Base-by-base conservation (phyloP, 352 stramenopile species). In the Phytopythium chamaehyphon region DNA sequence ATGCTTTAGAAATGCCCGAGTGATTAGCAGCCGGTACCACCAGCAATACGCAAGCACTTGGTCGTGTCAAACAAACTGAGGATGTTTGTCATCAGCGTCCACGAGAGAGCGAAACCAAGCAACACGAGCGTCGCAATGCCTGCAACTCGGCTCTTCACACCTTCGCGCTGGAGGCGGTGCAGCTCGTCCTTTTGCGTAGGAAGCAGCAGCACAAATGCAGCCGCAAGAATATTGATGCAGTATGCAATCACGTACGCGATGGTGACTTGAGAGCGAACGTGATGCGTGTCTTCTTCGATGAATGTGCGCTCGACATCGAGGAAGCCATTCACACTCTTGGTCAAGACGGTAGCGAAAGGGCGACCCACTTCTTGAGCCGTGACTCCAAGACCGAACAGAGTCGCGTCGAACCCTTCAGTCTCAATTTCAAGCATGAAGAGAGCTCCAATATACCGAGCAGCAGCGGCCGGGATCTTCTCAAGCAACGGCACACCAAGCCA, bases 161-260 rank as follows among this genome's bases (percentile, higher is more conserved):
- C 72, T 19, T 70, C 57, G 15, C 59, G 60, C 54, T 85, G 64
- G 31, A 88, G 50, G 9, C 54, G 42, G 35, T 80, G 76, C 6
- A 73, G 39, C 18, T 88, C 62, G 2, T 59, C 57, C 57, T 90
- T 90, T 37, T 90, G 76, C 8, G 58, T 64, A 12, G 76, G 74
- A 2, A 88, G 56, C 35, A 78, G 51, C 10, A 80, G 16, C 23
- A 86, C 59, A 22, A 80, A 88, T 0, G 65, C 55, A 16, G 76
- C 49, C 0, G 76, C 64, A 7, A 64, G 23, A 21, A 88, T 51
- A 40, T 88, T 86, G 63, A 82, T 26, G 0, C 51, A 40, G 52
- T 88, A 88, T 42, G 69, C 69, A 49, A 88, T 86, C 24, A 81
- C 8, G 51, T 86, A 86, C 15, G 62, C 69, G 51, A 69, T 74